A percentile compares a stretch with the other conserved stretches of the same genome.
phyloP scores from a whole-genome alignment of 2,329 filamentous ascomycete species.

The Intubia oerlemansii region DNA sequence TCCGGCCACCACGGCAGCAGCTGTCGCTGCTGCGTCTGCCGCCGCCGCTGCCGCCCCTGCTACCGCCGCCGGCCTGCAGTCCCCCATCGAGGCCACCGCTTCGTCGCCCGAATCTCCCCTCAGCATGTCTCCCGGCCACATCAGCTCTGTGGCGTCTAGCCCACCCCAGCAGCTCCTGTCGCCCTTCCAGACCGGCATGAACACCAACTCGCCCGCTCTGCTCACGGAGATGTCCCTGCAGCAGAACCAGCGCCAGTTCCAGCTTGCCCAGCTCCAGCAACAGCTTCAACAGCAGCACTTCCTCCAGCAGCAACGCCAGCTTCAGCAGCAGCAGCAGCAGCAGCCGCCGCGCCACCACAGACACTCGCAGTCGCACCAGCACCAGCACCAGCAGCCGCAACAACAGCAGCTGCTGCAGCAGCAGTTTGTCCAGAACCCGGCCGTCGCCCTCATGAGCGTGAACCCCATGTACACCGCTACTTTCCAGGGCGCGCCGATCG shows the following conservation, averaged over 20 bases:
- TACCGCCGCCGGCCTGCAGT: constrained; percentile 13
- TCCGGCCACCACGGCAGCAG: too few relatives aligned
- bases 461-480: constrained; percentile 24
- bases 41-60: too few relatives aligned
- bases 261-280: constrained; percentile 20
- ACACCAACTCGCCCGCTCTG: constrained; percentile 23
- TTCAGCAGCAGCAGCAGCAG: constrained; percentile 19
- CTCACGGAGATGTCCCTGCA: constrained; percentile 42
- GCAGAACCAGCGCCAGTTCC: constrained; percentile 26
- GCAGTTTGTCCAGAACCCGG: constrained; percentile 33
- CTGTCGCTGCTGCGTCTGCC: too few relatives aligned
- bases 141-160: constrained; percentile 28
- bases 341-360: constrained; percentile 20
- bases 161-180: constrained; percentile 33
- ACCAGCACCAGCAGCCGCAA: constrained; percentile 15
- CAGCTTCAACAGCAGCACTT: constrained; percentile 17
- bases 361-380: constrained; percentile 11
- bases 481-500: constrained; percentile 33
- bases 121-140: constrained; percentile 21
- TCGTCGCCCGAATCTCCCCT: constrained; percentile 26
- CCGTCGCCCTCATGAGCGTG: constrained; percentile 26
- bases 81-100: constrained; percentile 20
- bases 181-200: constrained; percentile 28
- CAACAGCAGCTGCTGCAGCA: constrained; percentile 26
- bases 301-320: constrained; percentile 29